These are phyloP conservation scores for Middelhovenomyces tepae DNA, from an alignment of 805 yeast species.

Conservation along the genomic window DNA sequence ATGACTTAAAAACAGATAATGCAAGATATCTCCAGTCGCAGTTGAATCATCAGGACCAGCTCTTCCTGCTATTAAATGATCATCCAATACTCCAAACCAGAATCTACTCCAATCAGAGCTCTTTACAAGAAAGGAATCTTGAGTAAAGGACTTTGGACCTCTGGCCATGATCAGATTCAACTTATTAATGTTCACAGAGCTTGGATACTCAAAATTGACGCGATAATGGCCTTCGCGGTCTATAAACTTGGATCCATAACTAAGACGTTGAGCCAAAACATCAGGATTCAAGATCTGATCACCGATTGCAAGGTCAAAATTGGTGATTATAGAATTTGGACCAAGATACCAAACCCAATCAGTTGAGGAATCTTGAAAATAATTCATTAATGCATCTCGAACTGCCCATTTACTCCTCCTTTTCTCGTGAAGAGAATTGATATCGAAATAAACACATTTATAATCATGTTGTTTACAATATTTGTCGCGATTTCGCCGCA, in stretches of 20 bases:
- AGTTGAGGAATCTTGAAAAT: not conserved
- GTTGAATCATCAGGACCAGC: not conserved
- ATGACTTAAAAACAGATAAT: conserved; percentile 1
- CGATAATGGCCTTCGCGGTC: not conserved
- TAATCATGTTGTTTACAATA: conserved; percentile 1
- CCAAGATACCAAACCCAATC: conserved; percentile 2
- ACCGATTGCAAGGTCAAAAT: not conserved
- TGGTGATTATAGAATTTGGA: conserved; percentile 1
- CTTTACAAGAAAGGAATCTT: not conserved
- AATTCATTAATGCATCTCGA: not conserved
- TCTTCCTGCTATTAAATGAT: conserved; percentile 1
- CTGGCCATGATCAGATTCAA: not conserved
- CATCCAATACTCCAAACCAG: conserved; percentile 3
- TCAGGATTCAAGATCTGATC: not conserved
- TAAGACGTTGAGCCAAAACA: not conserved
- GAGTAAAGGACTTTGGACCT: not conserved
- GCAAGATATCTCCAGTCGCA: conserved; percentile 2
- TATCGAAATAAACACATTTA: not conserved
- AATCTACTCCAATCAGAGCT: conserved; percentile 1
- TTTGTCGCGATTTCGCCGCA: not conserved
- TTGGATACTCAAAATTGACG: not conserved
- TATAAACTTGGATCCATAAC: conserved; percentile 1
- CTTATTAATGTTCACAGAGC: not conserved
- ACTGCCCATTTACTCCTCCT: not conserved
- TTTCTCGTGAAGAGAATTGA: not conserved